Conservation (phyloP, 768 basidiomycete genomes). For the Kwoniella dendrophila region DNA sequence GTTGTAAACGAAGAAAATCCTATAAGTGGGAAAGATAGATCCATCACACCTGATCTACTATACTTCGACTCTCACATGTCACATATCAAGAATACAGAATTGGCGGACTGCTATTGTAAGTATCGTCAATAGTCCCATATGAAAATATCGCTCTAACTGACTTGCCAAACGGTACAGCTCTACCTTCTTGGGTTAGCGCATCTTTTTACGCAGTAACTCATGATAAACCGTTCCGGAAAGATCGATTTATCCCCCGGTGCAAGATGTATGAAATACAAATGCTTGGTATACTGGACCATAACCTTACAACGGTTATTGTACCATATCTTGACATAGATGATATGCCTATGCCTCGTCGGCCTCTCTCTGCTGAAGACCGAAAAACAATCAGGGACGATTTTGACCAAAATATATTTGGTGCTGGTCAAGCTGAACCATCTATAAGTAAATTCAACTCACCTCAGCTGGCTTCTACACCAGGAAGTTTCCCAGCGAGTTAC, state of each 20-base stretch:
- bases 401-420: constrained; percentile 44
- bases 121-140: background rate
- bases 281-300: constrained; percentile 87
- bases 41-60: constrained; percentile 59
- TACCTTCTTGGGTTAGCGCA: constrained; percentile 56
- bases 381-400: constrained; percentile 39
- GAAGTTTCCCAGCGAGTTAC: constrained; percentile 36
- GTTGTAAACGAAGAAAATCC: constrained; percentile 18
- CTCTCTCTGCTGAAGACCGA: constrained; percentile 32
- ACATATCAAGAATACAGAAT: constrained; percentile 33
- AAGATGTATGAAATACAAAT: constrained; percentile 97
- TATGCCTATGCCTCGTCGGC: constrained; percentile 18
- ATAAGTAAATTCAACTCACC: constrained; percentile 8
- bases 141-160: background rate
- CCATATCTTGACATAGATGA: constrained; percentile 59
- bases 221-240: constrained; percentile 58
- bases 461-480: constrained; percentile 16
- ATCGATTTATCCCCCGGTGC: constrained; percentile 87
- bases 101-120: constrained; percentile 53
- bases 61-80: constrained; percentile 48
- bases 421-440: background rate
- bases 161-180: constrained; percentile 54
- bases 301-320: constrained; percentile 85
- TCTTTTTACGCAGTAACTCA: constrained; percentile 58
- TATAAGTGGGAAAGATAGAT: constrained; percentile 14